phyloP scores from a whole-genome alignment of 768 basidiomycete genomes.

The Serendipita sp. region DNA sequence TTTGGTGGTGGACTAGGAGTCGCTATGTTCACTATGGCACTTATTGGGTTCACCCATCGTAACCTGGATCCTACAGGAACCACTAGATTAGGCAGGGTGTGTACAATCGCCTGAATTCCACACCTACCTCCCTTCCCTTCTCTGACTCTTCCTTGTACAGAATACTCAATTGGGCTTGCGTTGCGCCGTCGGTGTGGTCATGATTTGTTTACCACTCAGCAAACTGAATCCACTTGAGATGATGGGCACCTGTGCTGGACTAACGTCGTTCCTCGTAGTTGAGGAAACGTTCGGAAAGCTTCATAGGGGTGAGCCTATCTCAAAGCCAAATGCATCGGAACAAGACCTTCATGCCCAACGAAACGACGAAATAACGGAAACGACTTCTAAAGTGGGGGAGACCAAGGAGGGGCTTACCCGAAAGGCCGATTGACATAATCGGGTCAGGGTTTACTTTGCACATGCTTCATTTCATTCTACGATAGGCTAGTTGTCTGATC shows the following conservation, averaged over 20 bases:
- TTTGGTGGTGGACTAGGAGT: conserved; percentile 17
- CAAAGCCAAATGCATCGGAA: too few relatives aligned
- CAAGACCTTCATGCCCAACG: too few relatives aligned
- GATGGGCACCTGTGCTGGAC: conserved; percentile 3
- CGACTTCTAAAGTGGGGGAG: too few relatives aligned
- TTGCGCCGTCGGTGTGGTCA: neutral
- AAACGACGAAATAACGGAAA: too few relatives aligned
- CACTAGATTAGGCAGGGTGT: neutral
- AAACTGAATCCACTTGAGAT: neutral
- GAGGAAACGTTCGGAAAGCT: conserved; percentile 3
- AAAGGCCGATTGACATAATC: too few relatives aligned
- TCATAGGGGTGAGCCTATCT: neutral
- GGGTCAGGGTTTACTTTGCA: too few relatives aligned
- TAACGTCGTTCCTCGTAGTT: neutral
- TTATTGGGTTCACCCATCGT: neutral
- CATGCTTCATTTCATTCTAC: too few relatives aligned
- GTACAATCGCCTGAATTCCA: neutral
- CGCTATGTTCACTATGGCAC: conserved; percentile 12
- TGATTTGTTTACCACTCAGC: neutral
- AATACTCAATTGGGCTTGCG: neutral
- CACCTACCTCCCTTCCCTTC: neutral
- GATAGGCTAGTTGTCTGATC: too few relatives aligned
- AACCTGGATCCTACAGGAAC: neutral
- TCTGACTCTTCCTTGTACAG: neutral
- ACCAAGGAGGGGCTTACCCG: too few relatives aligned